A percentile compares a stretch with the other conserved stretches of the same genome.
Conservation (phyloP, 148 eudicot species). For the Cornus florida region DNA sequence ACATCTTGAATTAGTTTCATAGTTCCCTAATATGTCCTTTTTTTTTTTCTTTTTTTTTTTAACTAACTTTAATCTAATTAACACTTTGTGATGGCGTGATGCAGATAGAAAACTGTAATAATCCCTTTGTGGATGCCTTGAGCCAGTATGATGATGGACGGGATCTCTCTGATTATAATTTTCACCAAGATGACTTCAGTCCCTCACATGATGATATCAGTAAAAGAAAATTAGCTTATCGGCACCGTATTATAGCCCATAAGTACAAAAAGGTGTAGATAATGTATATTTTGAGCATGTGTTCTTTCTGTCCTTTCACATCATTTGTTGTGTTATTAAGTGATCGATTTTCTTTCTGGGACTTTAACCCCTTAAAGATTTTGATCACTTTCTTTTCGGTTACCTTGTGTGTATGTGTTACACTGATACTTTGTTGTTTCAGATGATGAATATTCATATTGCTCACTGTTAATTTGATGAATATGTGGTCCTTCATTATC, state of each 20-base stretch:
- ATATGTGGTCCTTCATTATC: no score
- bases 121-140: slow-evolving; percentile 63
- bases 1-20: background rate
- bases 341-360: background rate
- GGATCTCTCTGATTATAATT: slow-evolving; percentile 79
- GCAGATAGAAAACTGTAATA: slow-evolving; percentile 80
- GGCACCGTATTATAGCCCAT: slow-evolving; percentile 61
- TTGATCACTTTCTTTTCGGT: background rate
- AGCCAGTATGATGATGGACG: slow-evolving; percentile 66
- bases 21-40: background rate
- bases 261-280: slow-evolving; percentile 72
- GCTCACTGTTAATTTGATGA: no score
- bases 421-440: background rate
- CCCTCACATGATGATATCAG: slow-evolving; percentile 54
- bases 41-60: background rate
- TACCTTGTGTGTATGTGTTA: background rate
- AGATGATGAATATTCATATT: no score
- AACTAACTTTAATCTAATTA: slow-evolving; percentile 5
- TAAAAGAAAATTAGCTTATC: slow-evolving; percentile 74
- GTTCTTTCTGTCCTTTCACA: background rate
- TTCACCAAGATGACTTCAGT: slow-evolving; percentile 57
- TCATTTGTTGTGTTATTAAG: background rate
- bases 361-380: background rate
- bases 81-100: slow-evolving; percentile 14
- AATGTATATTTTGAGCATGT: background rate